Conservation (phyloP, 345 rosid species). For the Pugionium dolabratum region DNA sequence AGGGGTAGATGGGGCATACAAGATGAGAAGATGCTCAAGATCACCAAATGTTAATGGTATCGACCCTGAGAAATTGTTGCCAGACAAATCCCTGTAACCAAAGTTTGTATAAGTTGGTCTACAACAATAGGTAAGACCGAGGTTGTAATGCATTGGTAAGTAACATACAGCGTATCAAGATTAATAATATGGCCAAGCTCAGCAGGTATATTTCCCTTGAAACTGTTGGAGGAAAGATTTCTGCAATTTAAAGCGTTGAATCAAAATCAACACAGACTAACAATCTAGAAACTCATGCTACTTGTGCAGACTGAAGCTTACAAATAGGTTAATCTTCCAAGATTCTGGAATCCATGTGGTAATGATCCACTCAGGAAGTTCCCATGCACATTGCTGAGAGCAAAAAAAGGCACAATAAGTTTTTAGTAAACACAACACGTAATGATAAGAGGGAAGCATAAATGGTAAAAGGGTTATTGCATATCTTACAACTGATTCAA, state of each 20-base stretch:
- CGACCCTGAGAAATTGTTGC: constrained; percentile 70
- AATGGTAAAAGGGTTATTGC: background rate
- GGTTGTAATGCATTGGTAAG: background rate
- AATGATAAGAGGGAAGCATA: background rate
- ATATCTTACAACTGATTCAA: constrained; percentile 78
- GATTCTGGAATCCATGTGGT: constrained; percentile 68
- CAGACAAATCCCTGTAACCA: constrained; percentile 72
- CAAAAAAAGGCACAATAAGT: background rate
- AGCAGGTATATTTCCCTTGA: constrained; percentile 68
- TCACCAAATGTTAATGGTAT: constrained; percentile 83
- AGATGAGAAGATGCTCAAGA: constrained; percentile 86
- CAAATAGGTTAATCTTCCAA: constrained; percentile 87
- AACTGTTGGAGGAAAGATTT: constrained; percentile 74
- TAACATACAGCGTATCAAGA: constrained; percentile 79
- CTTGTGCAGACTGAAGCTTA: constrained; percentile 40
- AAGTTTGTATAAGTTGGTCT: constrained; percentile 1
- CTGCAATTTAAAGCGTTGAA: constrained; percentile 40
- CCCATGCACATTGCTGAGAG: constrained; percentile 76
- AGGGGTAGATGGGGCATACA: constrained; percentile 48
- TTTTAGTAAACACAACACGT: background rate
- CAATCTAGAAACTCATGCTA: background rate
- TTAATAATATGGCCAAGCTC: constrained; percentile 85
- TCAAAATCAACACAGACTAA: background rate
- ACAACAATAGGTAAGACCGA: background rate
- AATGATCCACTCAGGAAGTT: constrained; percentile 71